phyloP scores from a whole-genome alignment of 2,329 filamentous ascomycete species.

The Escovopsis sp. region DNA sequence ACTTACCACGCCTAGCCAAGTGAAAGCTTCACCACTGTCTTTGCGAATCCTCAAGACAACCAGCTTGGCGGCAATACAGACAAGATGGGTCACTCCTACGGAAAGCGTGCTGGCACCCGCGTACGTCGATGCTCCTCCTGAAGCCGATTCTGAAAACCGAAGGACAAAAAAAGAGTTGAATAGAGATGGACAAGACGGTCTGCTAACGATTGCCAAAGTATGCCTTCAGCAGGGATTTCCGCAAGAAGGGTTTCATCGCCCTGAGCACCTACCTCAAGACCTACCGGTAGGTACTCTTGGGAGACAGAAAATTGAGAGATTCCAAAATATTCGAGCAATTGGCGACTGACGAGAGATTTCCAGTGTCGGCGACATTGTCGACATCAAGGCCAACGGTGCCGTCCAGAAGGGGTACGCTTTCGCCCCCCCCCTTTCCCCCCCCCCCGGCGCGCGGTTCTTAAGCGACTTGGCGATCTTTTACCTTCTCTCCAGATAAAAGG shows the following conservation, averaged over 20 bases:
- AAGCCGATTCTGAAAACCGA: constrained; percentile 3
- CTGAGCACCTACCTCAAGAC: constrained; percentile 88
- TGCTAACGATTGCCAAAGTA: constrained; percentile 36
- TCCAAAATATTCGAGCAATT: background rate
- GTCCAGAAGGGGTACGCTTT: constrained; percentile 81
- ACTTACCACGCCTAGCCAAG: constrained; percentile 20
- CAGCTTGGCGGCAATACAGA: constrained; percentile 28
- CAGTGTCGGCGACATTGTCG: constrained; percentile 95
- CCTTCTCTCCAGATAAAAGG: too few relatives aligned
- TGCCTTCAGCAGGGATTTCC: constrained; percentile 89
- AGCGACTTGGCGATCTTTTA: too few relatives aligned
- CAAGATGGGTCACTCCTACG: constrained; percentile 75
- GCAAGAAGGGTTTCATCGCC: constrained; percentile 86
- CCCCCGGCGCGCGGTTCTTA: too few relatives aligned
- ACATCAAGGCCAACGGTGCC: constrained; percentile 97
- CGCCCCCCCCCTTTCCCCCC: constrained; percentile 2
- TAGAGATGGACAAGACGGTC: too few relatives aligned
- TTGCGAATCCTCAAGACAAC: constrained; percentile 27
- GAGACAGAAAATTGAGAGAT: background rate
- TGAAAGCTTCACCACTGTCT: constrained; percentile 17
- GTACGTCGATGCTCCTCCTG: constrained; percentile 33
- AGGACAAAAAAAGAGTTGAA: too few relatives aligned
- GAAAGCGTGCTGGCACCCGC: constrained; percentile 76
- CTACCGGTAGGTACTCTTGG: constrained; percentile 50
- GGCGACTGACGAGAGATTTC: constrained; percentile 25